Evolutionary conservation across 202 grass and related monocot species (phyloP).

Genomic region (Eragrostis tef): DNA sequence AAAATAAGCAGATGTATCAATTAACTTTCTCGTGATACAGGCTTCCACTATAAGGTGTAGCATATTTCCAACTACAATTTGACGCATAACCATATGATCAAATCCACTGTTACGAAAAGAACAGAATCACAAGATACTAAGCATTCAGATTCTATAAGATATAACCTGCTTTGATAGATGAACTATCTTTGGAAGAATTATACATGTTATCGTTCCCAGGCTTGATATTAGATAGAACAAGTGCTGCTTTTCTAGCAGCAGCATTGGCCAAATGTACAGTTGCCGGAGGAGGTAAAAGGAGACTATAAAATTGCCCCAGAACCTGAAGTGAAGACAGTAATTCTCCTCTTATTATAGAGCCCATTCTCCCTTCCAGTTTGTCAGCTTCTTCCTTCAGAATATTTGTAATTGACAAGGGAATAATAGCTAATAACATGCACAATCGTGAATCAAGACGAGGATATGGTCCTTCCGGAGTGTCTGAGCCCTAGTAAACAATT

Average conservation of each 20-base stretch:
- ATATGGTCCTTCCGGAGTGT: slow-evolving; percentile 65
- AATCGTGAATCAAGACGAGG: slow-evolving; percentile 71
- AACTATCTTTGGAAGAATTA: slow-evolving; percentile 38
- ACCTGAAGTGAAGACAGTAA: slow-evolving; percentile 72
- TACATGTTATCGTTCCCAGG: slow-evolving; percentile 45
- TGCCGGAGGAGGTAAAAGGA: slow-evolving; percentile 71
- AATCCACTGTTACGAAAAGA: slow-evolving; percentile 25
- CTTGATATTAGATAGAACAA: slow-evolving; percentile 65
- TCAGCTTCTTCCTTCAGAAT: slow-evolving; percentile 66
- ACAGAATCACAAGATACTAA: slow-evolving; percentile 34
- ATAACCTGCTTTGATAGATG: slow-evolving; percentile 70
- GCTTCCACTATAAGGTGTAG: slow-evolving; percentile 88
- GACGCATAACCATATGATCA: slow-evolving; percentile 43
- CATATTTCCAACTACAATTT: slow-evolving; percentile 72
- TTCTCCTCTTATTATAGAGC: slow-evolving; percentile 52
- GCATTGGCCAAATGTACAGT: slow-evolving; percentile 59
- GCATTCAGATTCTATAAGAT: slow-evolving; percentile 20
- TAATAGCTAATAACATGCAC: slow-evolving; percentile 77
- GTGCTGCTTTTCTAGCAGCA: slow-evolving; percentile 80
- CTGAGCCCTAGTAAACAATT: slow-evolving; percentile 54
- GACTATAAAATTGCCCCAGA: slow-evolving; percentile 66
- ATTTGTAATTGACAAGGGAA: slow-evolving; percentile 73
- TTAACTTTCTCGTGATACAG: slow-evolving; percentile 78
- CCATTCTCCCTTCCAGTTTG: slow-evolving; percentile 40
- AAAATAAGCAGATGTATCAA: slow-evolving; percentile 85